phyloP scores from a whole-genome alignment of 2,329 filamentous ascomycete genomes.

The Colletotrichum sidae region DNA sequence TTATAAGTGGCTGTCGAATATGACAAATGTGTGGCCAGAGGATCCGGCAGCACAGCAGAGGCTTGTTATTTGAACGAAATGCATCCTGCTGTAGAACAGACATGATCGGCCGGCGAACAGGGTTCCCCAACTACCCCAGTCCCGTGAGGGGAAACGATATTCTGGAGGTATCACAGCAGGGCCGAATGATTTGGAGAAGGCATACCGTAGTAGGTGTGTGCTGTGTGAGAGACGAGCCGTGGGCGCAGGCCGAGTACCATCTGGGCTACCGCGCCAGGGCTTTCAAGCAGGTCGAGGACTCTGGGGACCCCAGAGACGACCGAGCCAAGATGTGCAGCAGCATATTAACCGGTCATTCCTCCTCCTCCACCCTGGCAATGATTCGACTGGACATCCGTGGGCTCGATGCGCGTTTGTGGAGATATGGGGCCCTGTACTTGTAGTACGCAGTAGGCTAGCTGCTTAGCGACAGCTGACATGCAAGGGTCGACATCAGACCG shows the following conservation, averaged over 20 bases:
- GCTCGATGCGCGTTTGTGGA: constrained; percentile 21
- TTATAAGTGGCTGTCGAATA: neutral
- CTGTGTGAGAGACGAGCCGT: neutral
- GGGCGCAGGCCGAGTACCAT: constrained; percentile 14
- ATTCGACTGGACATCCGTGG: constrained; percentile 18
- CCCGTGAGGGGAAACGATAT: constrained; percentile 29
- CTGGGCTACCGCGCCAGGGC: constrained; percentile 17
- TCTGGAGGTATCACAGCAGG: constrained; percentile 4
- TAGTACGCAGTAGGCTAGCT: constrained; percentile 6
- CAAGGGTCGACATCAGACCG: constrained; percentile 32
- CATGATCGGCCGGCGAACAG: neutral
- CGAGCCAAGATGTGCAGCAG: constrained; percentile 13
- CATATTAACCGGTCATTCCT: constrained; percentile 35
- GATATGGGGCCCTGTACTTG: constrained; percentile 16
- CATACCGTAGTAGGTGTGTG: neutral
- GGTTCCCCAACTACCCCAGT: constrained; percentile 35
- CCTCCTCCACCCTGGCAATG: constrained; percentile 16
- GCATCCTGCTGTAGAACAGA: neutral
- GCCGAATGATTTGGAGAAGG: constrained; percentile 28
- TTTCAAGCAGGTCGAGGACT: constrained; percentile 12
- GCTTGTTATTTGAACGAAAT: constrained; percentile 22
- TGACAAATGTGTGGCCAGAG: constrained; percentile 1
- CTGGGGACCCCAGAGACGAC: constrained; percentile 23
- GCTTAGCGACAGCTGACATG: constrained; percentile 28
- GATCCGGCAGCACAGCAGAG: constrained; percentile 6